These are phyloP conservation scores for Lepiota venenata DNA, from an alignment of 768 basidiomycete genomes.

Conservation along the genomic window DNA sequence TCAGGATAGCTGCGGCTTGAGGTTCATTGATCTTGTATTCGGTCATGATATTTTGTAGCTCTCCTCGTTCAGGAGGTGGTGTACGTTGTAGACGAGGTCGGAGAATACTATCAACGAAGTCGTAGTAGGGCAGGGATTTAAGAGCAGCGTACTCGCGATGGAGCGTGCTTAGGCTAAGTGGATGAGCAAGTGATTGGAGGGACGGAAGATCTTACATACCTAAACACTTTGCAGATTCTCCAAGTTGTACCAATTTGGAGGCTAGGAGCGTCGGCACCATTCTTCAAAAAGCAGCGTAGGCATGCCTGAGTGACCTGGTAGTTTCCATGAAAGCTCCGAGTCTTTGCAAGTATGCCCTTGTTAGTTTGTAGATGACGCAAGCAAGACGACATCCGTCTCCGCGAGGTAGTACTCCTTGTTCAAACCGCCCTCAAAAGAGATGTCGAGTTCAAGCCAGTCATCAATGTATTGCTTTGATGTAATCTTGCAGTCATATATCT, in stretches of 20 bases:
- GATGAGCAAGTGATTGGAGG: neutral
- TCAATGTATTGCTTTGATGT: constrained; percentile 69
- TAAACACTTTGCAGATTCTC: constrained; percentile 76
- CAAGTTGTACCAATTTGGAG: constrained; percentile 66
- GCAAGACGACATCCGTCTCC: constrained; percentile 85
- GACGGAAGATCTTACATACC: constrained; percentile 42
- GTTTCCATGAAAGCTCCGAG: constrained; percentile 28
- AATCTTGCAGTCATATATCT: constrained; percentile 60
- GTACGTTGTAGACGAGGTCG: constrained; percentile 55
- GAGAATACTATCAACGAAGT: constrained; percentile 68
- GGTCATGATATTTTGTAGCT: constrained; percentile 64
- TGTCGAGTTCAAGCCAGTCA: constrained; percentile 80
- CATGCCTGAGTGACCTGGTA: constrained; percentile 51
- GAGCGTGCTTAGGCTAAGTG: constrained; percentile 79
- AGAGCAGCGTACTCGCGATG: constrained; percentile 92
- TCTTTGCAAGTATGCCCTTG: constrained; percentile 68
- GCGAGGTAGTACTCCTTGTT: constrained; percentile 70
- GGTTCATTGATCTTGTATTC: constrained; percentile 84
- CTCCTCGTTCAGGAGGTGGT: constrained; percentile 40
- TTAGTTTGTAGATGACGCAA: constrained; percentile 56
- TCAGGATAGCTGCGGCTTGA: constrained; percentile 86
- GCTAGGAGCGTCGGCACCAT: constrained; percentile 48
- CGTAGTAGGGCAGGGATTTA: constrained; percentile 78
- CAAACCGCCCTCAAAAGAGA: constrained; percentile 54
- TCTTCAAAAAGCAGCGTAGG: constrained; percentile 49